Percentiles rank a stretch among this genome's conserved stretches.
These are phyloP conservation scores for Capsicum chinense DNA, from an alignment of 257 asterid genomes.

Conservation along the genomic window DNA sequence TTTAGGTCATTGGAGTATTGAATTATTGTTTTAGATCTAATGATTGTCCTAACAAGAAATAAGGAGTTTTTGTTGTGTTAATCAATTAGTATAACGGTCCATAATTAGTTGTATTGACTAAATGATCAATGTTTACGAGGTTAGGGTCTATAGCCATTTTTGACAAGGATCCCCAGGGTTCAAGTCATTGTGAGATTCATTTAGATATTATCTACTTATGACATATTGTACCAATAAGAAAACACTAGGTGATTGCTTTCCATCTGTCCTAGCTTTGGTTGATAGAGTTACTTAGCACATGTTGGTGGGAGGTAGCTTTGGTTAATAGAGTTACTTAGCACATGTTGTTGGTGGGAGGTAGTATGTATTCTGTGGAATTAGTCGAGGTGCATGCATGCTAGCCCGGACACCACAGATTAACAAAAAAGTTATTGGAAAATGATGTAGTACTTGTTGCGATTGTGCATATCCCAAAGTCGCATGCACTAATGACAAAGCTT, in stretches of 20 bases:
- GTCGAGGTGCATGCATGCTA: too few relatives aligned
- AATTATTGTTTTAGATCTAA: not conserved
- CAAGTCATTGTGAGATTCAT: not conserved
- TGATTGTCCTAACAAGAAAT: not conserved
- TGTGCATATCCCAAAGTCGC: not conserved
- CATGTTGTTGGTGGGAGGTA: too few relatives aligned
- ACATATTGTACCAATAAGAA: too few relatives aligned
- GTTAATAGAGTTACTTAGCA: too few relatives aligned
- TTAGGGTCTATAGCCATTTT: not conserved
- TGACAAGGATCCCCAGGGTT: not conserved
- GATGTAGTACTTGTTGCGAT: not conserved
- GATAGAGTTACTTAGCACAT: too few relatives aligned
- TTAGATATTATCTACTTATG: not conserved
- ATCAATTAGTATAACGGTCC: not conserved
- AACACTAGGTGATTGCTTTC: too few relatives aligned
- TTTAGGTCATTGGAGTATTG: not conserved
- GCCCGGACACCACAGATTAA: too few relatives aligned
- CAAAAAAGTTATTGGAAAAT: not conserved
- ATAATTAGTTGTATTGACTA: not conserved
- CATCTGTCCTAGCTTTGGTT: too few relatives aligned
- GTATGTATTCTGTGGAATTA: too few relatives aligned
- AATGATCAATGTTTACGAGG: slow-evolving; percentile 9
- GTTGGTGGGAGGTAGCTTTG: too few relatives aligned
- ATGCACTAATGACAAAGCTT: too few relatives aligned
- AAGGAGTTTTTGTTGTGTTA: not conserved